Percentiles rank a stretch among this genome's conserved stretches.
Evolutionary conservation across 768 basidiomycete genomes (phyloP).

Genomic region (Xerocomus brunneocitrinus): DNA sequence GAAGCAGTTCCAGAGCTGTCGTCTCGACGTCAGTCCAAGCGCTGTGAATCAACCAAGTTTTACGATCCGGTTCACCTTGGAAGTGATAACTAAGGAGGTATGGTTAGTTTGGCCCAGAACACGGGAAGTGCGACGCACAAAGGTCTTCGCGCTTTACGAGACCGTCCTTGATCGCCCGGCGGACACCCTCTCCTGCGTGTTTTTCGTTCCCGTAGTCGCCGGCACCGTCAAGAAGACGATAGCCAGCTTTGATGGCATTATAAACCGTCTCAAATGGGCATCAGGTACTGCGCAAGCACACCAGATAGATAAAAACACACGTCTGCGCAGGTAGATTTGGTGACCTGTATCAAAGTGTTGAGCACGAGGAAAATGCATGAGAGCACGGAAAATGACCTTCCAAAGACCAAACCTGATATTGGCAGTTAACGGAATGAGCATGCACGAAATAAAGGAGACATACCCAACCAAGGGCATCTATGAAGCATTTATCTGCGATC

Average conservation of each 20-base stretch:
- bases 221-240: conserved; percentile 83
- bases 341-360: conserved; percentile 39
- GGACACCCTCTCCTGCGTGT: conserved; percentile 75
- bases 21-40: conserved; percentile 4
- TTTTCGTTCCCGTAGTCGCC: conserved; percentile 89
- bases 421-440: neutral
- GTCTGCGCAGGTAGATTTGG: conserved; percentile 55
- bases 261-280: conserved; percentile 58
- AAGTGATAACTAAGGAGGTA: conserved; percentile 61
- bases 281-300: conserved; percentile 1
- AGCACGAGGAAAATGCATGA: neutral
- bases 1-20: conserved; percentile 83
- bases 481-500: neutral
- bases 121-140: conserved; percentile 44
- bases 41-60: neutral
- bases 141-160: conserved; percentile 85
- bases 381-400: conserved; percentile 44
- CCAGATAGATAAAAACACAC: conserved; percentile 31
- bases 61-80: conserved; percentile 48
- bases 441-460: conserved; percentile 5
- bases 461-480: conserved; percentile 74
- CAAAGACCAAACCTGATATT: conserved; percentile 60
- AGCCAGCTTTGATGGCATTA: conserved; percentile 80
- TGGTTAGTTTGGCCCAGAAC: neutral
- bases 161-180: conserved; percentile 73